A percentile compares a stretch with the other conserved stretches of the same genome.
These are phyloP conservation scores for Aspergillus ustus DNA, from an alignment of 2,329 filamentous ascomycete genomes.

Conservation along the genomic window DNA sequence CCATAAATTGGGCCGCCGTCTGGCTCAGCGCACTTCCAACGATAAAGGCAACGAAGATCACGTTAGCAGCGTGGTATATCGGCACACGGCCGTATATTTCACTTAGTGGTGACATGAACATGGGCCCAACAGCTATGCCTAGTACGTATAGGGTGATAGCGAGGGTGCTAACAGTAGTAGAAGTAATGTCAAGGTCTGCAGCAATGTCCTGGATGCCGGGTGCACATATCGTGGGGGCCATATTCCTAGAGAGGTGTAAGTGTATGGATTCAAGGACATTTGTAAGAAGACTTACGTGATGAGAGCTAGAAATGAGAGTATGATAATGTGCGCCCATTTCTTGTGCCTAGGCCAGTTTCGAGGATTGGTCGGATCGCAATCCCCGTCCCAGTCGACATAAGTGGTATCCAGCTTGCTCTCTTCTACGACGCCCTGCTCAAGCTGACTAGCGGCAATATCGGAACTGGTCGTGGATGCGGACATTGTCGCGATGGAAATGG, in stretches of 20 bases:
- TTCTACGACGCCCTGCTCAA: background rate
- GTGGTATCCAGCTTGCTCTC: background rate
- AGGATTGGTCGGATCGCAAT: background rate
- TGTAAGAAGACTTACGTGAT: background rate
- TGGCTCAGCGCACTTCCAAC: slow-evolving; percentile 59
- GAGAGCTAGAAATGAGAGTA: background rate
- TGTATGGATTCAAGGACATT: background rate
- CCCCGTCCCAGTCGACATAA: slow-evolving; percentile 4
- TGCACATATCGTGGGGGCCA: slow-evolving; percentile 63
- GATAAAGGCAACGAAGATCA: slow-evolving; percentile 62
- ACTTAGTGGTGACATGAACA: slow-evolving; percentile 39
- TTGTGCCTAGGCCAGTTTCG: slow-evolving; percentile 8
- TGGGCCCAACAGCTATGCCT: slow-evolving; percentile 45
- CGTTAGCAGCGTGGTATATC: slow-evolving; percentile 60
- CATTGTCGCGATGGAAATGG: background rate
- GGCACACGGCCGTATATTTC: slow-evolving; percentile 46
- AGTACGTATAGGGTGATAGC: slow-evolving; percentile 58
- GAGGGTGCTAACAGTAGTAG: slow-evolving; percentile 52
- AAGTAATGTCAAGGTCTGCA: slow-evolving; percentile 54
- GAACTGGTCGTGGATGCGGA: background rate
- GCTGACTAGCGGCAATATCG: background rate
- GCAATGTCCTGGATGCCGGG: slow-evolving; percentile 59
- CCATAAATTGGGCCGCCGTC: slow-evolving; percentile 27
- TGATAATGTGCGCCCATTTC: background rate
- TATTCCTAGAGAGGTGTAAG: slow-evolving; percentile 40